Conservation (phyloP, 495 filamentous ascomycete genomes). For the Talaromyces stipitatus region DNA sequence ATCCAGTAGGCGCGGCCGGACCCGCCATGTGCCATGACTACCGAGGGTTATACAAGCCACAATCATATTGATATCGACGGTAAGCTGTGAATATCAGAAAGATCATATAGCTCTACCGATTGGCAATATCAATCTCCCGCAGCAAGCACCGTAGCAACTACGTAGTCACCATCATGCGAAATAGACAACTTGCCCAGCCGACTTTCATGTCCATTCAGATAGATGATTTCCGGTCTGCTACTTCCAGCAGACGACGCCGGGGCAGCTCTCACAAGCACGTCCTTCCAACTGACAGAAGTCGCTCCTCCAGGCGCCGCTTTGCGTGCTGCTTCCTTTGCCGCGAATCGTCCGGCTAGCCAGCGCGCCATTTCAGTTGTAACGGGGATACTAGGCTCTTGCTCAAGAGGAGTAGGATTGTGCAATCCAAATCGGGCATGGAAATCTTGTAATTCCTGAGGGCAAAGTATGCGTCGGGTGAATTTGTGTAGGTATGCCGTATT, state of each 20-base stretch:
- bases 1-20: conserved; percentile 1
- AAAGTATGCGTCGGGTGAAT: conserved; percentile 47
- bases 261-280: conserved; percentile 30
- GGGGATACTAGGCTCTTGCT: neutral
- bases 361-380: conserved; percentile 33
- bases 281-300: conserved; percentile 27
- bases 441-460: conserved; percentile 32
- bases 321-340: conserved; percentile 41
- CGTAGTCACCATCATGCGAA: conserved; percentile 55
- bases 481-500: conserved; percentile 29
- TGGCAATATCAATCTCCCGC: conserved; percentile 17
- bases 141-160: conserved; percentile 45
- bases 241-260: conserved; percentile 9
- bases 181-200: conserved; percentile 39
- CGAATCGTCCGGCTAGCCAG: conserved; percentile 42
- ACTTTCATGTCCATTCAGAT: conserved; percentile 20
- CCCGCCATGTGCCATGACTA: neutral
- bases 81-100: neutral
- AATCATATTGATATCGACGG: neutral
- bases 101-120: neutral
- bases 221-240: conserved; percentile 34
- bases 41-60: neutral
- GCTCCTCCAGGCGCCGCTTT: conserved; percentile 38
- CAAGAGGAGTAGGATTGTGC: conserved; percentile 3
- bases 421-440: conserved; percentile 29